Evolutionary conservation across 2,329 filamentous ascomycete genomes (phyloP).

Genomic region (Neofusicoccum cordaticola): DNA sequence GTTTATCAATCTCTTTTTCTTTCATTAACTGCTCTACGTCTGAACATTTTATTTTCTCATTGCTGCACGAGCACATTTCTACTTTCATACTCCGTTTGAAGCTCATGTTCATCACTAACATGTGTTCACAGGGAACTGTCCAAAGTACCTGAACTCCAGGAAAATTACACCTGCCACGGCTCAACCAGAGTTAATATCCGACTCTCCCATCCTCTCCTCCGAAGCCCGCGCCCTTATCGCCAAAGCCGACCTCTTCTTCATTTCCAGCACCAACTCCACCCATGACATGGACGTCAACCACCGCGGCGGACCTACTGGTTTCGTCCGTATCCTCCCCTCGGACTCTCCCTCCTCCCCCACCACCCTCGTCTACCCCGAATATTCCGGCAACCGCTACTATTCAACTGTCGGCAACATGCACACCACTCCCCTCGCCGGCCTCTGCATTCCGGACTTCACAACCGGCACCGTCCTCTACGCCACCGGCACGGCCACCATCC

Average conservation of each 20-base stretch:
- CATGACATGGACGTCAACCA: slow-evolving; percentile 80
- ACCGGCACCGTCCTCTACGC: slow-evolving; percentile 71
- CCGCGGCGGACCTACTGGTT: slow-evolving; percentile 71
- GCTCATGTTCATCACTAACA: background rate
- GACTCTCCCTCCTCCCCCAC: slow-evolving; percentile 48
- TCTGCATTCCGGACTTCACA: slow-evolving; percentile 71
- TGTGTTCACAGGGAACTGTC: slow-evolving; percentile 63
- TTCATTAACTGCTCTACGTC: too few species aligned
- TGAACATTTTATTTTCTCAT: background rate
- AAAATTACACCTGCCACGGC: slow-evolving; percentile 56
- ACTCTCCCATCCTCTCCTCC: slow-evolving; percentile 48
- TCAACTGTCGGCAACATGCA: slow-evolving; percentile 78
- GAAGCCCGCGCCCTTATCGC: slow-evolving; percentile 59
- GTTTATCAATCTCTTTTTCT: too few species aligned
- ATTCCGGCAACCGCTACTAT: slow-evolving; percentile 79
- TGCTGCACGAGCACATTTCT: background rate
- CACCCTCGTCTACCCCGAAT: slow-evolving; percentile 72
- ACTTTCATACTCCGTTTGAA: background rate
- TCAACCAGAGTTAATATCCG: slow-evolving; percentile 51
- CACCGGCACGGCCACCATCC: slow-evolving; percentile 66
- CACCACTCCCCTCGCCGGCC: slow-evolving; percentile 63
- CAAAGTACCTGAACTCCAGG: slow-evolving; percentile 82
- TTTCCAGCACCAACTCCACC: slow-evolving; percentile 63
- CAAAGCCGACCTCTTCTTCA: slow-evolving; percentile 72
- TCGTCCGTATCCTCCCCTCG: slow-evolving; percentile 65